These are phyloP conservation scores for Melanomma pulvis-pyrius DNA, from an alignment of 495 filamentous ascomycete genomes.

Conservation along the genomic window DNA sequence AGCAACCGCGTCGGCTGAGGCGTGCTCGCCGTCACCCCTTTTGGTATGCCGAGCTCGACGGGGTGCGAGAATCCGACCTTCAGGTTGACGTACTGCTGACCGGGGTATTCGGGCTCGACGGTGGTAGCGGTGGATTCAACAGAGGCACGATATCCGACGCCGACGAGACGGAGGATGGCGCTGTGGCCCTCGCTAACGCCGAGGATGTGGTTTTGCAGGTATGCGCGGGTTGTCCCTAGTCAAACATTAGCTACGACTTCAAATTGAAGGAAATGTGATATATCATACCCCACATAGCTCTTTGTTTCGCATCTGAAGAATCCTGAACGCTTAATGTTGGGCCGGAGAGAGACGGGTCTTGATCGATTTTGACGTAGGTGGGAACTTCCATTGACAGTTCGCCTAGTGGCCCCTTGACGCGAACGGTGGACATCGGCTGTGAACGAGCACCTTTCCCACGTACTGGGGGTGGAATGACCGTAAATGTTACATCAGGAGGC, in stretches of 20 bases:
- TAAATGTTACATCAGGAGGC: constrained; percentile 78
- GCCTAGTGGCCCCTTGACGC: constrained; percentile 76
- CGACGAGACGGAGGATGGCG: constrained; percentile 88
- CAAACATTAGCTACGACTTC: constrained; percentile 9
- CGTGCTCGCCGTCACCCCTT: constrained; percentile 81
- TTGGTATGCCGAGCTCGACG: constrained; percentile 80
- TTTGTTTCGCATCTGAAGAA: constrained; percentile 66
- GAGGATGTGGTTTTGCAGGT: constrained; percentile 84
- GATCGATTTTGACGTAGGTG: constrained; percentile 68
- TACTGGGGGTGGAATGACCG: constrained; percentile 56
- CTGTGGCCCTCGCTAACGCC: constrained; percentile 97
- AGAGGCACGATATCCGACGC: constrained; percentile 91
- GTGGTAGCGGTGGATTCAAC: constrained; percentile 76
- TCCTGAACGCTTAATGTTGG: constrained; percentile 70
- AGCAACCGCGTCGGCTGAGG: constrained; percentile 94
- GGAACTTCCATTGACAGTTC: constrained; percentile 74
- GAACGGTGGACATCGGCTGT: constrained; percentile 59
- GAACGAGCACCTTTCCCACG: constrained; percentile 54
- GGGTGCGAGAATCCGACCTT: constrained; percentile 97
- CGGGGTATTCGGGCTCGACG: constrained; percentile 66
- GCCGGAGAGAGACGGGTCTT: constrained; percentile 62
- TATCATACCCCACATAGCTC: constrained; percentile 93
- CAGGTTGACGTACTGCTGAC: constrained; percentile 83
- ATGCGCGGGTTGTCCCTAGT: constrained; percentile 84
- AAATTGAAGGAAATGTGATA: background rate